Evolutionary conservation across 257 asterid species (phyloP).

Genomic region (Nicotiana obtusifolia): DNA sequence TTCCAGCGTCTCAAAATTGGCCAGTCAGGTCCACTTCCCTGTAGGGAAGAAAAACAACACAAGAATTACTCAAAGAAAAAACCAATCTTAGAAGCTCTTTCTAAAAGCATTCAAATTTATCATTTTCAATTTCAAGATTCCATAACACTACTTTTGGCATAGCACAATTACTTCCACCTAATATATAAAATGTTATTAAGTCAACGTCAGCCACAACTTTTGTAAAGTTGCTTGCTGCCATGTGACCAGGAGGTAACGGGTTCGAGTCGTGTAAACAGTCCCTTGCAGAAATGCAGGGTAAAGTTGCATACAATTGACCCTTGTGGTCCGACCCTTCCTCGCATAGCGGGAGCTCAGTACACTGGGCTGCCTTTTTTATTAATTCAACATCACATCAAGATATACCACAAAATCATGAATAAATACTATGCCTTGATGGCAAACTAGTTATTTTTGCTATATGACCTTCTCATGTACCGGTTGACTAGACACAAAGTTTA

Average conservation of each 20-base stretch:
- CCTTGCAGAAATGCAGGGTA: too few relatives aligned
- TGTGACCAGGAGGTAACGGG: too few relatives aligned
- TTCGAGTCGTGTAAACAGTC: too few relatives aligned
- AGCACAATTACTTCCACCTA: neutral
- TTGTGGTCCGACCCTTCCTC: too few relatives aligned
- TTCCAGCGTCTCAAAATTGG: constrained; percentile 80
- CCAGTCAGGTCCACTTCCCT: constrained; percentile 56
- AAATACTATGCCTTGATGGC: neutral
- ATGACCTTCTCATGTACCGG: too few relatives aligned
- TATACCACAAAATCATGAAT: neutral
- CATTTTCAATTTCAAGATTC: neutral
- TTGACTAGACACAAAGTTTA: too few relatives aligned
- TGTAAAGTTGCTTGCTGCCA: too few relatives aligned
- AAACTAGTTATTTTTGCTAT: neutral
- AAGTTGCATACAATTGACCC: too few relatives aligned
- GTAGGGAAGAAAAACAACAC: constrained; percentile 13
- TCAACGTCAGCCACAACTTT: too few relatives aligned
- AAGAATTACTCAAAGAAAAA: neutral
- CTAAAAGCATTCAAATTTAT: neutral
- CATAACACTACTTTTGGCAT: neutral
- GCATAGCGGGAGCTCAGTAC: too few relatives aligned
- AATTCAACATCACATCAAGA: neutral
- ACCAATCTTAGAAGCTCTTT: neutral
- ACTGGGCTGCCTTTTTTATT: neutral
- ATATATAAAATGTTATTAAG: neutral